Conservation (phyloP, 129 eudicot species). For the Pseudognaphalium luteoalbum region DNA sequence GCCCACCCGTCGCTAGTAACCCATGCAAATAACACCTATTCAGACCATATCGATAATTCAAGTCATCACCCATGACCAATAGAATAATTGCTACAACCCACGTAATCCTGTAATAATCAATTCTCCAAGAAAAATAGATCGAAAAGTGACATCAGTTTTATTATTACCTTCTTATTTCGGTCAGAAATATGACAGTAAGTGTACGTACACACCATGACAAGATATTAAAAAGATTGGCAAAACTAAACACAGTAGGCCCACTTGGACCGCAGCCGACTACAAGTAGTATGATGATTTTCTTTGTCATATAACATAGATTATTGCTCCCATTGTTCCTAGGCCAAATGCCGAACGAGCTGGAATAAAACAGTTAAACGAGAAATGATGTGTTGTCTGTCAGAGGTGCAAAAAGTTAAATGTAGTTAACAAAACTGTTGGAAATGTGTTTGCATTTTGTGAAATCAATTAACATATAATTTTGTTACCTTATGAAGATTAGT, state of each 20-base stretch:
- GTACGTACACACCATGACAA: background rate
- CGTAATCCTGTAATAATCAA: too few relatives aligned
- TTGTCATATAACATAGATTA: background rate
- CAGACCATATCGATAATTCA: too few relatives aligned
- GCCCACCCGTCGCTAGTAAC: background rate
- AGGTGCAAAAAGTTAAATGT: background rate
- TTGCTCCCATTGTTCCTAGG: background rate
- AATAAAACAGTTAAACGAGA: background rate
- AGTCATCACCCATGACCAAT: background rate
- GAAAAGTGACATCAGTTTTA: too few relatives aligned
- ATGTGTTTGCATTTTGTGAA: background rate
- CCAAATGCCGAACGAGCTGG: background rate
- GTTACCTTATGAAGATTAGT: constrained; percentile 21
- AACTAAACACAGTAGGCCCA: background rate
- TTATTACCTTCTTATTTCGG: too few relatives aligned
- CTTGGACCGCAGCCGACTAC: background rate
- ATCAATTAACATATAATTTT: background rate
- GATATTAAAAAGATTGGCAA: background rate
- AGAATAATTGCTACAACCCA: too few relatives aligned
- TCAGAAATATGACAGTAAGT: too few relatives aligned
- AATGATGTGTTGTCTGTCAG: background rate
- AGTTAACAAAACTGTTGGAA: background rate
- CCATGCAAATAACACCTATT: background rate
- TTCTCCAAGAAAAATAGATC: background rate
- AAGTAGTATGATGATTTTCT: background rate